A percentile compares a stretch with the other conserved stretches of the same genome.
phyloP scores from a whole-genome alignment of 352 stramenopile genomes.

The Globisporangium paroecandrum region DNA sequence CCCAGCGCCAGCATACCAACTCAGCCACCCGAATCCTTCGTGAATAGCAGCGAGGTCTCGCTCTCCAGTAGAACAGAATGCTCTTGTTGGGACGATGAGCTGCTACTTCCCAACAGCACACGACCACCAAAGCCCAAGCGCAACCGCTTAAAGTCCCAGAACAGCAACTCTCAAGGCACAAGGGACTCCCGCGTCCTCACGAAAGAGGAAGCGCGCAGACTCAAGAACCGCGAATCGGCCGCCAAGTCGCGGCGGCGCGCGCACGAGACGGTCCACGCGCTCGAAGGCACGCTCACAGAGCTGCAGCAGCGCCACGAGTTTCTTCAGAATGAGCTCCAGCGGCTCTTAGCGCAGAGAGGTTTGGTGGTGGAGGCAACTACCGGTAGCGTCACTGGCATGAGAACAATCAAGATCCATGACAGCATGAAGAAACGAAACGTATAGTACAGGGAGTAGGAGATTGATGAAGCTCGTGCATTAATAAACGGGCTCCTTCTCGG shows the following conservation, averaged over 20 bases:
- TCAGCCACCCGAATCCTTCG: not conserved
- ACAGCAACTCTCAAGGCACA: not conserved
- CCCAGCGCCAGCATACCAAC: not conserved
- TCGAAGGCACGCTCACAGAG: constrained; percentile 15
- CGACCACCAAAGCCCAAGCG: not conserved
- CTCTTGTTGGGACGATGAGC: too few relatives aligned
- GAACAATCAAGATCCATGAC: not conserved
- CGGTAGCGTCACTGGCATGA: not conserved
- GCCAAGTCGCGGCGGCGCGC: constrained; percentile 20
- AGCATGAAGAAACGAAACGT: too few relatives aligned
- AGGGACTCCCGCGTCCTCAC: not conserved
- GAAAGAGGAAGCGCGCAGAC: constrained; percentile 16
- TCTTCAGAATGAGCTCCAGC: constrained; percentile 7
- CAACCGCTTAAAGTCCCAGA: not conserved
- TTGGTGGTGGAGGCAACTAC: not conserved
- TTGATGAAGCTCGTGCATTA: not conserved
- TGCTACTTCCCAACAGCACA: not conserved
- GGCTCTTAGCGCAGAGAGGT: not conserved
- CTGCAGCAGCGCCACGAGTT: constrained; percentile 8
- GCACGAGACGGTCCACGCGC: constrained; percentile 18
- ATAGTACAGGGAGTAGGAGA: not conserved
- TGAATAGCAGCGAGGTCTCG: not conserved
- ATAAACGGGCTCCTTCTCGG: not conserved
- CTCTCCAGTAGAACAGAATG: not conserved
- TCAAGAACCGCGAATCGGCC: constrained; percentile 21